Base-by-base conservation (phyloP, 805 yeast species). In the Spathaspora boniae region DNA sequence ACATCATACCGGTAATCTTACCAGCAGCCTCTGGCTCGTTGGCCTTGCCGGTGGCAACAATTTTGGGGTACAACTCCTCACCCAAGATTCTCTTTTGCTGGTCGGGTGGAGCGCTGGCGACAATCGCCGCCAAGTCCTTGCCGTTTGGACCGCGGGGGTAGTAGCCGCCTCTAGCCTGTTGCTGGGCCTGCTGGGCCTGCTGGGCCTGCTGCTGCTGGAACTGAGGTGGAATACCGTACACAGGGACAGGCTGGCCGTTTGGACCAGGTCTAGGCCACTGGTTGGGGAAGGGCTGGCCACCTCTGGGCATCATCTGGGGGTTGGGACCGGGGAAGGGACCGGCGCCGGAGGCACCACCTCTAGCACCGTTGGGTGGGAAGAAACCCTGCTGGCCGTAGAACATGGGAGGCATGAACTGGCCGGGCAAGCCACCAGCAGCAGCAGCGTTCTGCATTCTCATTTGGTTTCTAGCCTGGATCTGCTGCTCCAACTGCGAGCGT, bases 1-100 rank as follows among this genome's bases (percentile, higher is more conserved):
- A 78, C 74, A 93, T 80, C 98, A 93, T 93, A 74, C 98, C 97
- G 49, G 98, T 93, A 63, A 93, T 86, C 75, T 89, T 91, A 72
- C 96, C 96, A 50, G 97, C 97, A 57, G 95, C 87, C 69, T 88
- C 96, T 41, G 83, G 84, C 59, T 88, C 95, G 53, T 80, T 80
- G 54, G 89, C 86, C 70, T 84, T 84, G 57, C 86, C 88, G 45
- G 86, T 80, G 49, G 88, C 80, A 48, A 82, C 80, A 57, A 93
- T 84, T 78, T 81, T 86, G 59, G 94, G 88, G 78, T 91, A 93
- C 60, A 93, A 76, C 61, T 88, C 95, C 77, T 93, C 97, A 71
- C 98, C 98, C 61, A 93, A 78, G 60, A 88, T 78, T 78, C 95
- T 91, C 86, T 91, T 91, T 75, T 88, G 96, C 70, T 86, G 91